Conservation (phyloP, 257 asterid genomes). For the Penstemon newberryi region DNA sequence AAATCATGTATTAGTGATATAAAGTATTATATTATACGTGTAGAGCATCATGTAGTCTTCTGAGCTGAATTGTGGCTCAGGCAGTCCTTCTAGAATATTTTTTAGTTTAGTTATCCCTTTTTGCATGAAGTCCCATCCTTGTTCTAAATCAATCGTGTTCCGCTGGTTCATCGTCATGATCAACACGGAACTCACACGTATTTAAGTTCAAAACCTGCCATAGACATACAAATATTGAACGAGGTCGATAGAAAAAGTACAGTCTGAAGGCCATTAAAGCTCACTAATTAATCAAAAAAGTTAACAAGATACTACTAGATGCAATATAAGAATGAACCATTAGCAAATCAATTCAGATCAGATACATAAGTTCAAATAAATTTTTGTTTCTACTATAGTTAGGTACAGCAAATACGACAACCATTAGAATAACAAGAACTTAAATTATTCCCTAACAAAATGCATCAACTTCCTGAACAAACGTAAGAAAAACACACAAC, state of each 20-base stretch:
- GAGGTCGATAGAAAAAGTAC: constrained; percentile 2
- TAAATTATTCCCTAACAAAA: too few species aligned
- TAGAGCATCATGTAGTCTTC: constrained; percentile 94
- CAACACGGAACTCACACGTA: constrained; percentile 24
- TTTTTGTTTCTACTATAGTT: background rate
- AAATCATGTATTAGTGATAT: constrained; percentile 5
- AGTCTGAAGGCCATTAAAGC: background rate
- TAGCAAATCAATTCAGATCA: constrained; percentile 4
- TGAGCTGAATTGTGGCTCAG: constrained; percentile 87
- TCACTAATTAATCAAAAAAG: background rate
- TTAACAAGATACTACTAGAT: background rate
- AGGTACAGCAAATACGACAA: too few species aligned
- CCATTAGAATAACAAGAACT: too few species aligned
- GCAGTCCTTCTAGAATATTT: constrained; percentile 81
- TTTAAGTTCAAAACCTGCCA: constrained; percentile 33
- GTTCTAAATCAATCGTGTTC: constrained; percentile 73
- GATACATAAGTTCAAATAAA: background rate
- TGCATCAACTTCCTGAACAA: background rate
- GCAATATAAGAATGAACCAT: background rate
- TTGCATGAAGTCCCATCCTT: constrained; percentile 96
- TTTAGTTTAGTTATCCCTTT: constrained; percentile 83
- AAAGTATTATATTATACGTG: constrained; percentile 55
- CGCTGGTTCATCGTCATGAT: constrained; percentile 73
- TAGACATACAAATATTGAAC: constrained; percentile 14
- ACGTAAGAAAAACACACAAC: background rate